These are phyloP conservation scores for Ganoderma boninense DNA, from an alignment of 1,284 basidiomycete genomes.

Conservation along the genomic window DNA sequence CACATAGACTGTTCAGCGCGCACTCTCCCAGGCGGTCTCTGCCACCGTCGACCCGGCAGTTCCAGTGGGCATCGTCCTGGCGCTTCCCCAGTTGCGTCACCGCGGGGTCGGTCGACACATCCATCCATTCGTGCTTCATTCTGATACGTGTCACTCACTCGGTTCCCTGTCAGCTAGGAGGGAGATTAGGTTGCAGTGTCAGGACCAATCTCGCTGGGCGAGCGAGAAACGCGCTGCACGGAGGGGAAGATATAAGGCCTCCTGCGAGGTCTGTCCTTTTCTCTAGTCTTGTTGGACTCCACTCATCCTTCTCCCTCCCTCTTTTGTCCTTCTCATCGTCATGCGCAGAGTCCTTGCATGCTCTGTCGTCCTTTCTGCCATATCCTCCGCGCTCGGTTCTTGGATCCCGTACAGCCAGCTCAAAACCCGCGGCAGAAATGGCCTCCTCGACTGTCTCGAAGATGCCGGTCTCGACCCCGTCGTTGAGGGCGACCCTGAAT, in stretches of 20 bases:
- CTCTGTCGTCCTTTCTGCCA: conserved; percentile 14
- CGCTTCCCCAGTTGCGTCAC: neutral
- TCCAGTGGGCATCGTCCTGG: neutral
- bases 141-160: neutral
- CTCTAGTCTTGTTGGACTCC: neutral
- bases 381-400: conserved; percentile 6
- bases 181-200: neutral
- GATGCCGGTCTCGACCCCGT: conserved; percentile 13
- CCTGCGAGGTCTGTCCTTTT: neutral
- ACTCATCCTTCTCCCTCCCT: neutral
- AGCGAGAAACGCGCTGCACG: neutral
- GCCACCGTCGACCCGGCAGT: neutral
- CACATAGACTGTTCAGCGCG: neutral
- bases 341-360: conserved; percentile 13
- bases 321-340: neutral
- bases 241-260: neutral
- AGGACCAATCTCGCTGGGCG: neutral
- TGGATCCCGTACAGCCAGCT: conserved; percentile 14
- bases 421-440: conserved; percentile 7
- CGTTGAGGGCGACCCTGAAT: conserved; percentile 16
- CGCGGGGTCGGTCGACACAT: neutral
- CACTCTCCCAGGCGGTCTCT: neutral
- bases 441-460: conserved; percentile 14
- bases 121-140: neutral
- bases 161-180: neutral